Evolutionary conservation across 495 filamentous ascomycete genomes (phyloP), one percentile per base, ranked within the genome.

Genomic region (Xylaria intraflava): DNA sequence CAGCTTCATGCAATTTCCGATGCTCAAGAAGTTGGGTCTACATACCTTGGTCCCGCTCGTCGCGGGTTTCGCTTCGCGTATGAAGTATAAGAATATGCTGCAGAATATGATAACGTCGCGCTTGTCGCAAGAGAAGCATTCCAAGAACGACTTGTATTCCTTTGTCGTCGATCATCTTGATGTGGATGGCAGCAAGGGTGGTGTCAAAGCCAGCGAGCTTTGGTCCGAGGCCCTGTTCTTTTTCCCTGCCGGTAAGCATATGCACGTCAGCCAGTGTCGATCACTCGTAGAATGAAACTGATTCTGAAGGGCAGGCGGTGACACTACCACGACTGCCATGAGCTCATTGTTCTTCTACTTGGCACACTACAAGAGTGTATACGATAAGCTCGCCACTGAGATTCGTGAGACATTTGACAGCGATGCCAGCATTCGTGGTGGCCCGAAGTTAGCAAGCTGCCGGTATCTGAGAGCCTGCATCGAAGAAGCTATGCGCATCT

Each of bases 401-500:
- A 58, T 81, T 14, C 67, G 68, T 3, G 47, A 19, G 14, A 64
- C 65, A 0, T 78, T 79, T 47, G 5, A 9, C 0, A 60, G 41
- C 35, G 54, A 59, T 14, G 62, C 65, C 6, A 69, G 74, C 0
- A 76, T 79, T 17, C 39, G 31, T 1, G 31, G 47, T 3, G 56
- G 56, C 2, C 66, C 59, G 6, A 77, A 78, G 29, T 65, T 85
- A 0, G 60, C 72, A 6, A 73, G 72, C 6, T 63, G 77, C 19
- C 69, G 71, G 57, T 72, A 78, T 42, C 62, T 68, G 2, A 65
- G 67, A n/a, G 72, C 69, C 2, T 73, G 77, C 59, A 78, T 85
- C 49, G 79, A 85, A 51, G 83, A 86, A 51, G 61, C 77, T 0
- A 65, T 86, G 56, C 76, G 84, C 14, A 61, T 86, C 38, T 70